A percentile compares a stretch with the other conserved stretches of the same genome.
These are phyloP conservation scores for Dissophora globulifera DNA, from an alignment of 192 early-diverging fungal genomes.

Conservation along the genomic window DNA sequence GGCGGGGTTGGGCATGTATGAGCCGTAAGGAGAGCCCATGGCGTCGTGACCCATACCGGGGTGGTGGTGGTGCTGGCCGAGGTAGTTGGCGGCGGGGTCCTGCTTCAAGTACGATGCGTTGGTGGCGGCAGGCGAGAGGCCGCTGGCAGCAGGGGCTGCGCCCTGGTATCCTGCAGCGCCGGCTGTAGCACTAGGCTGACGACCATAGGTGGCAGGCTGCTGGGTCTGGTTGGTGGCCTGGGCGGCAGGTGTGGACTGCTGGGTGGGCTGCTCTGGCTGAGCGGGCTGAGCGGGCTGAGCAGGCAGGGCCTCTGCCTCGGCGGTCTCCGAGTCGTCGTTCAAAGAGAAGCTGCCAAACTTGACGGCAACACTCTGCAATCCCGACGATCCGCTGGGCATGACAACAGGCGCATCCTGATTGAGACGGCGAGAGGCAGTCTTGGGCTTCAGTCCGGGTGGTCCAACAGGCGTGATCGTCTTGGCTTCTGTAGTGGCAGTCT, in stretches of 20 bases:
- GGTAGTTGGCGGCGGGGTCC: conserved; percentile 57
- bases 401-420: conserved; percentile 92
- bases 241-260: conserved; percentile 3
- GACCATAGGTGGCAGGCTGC: conserved; percentile 26
- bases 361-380: conserved; percentile 74
- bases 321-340: conserved; percentile 60
- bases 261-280: conserved; percentile 18
- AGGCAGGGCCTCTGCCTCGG: conserved; percentile 18
- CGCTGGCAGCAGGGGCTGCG: conserved; percentile 25
- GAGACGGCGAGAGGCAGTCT: conserved; percentile 69
- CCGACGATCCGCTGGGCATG: conserved; percentile 79
- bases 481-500: conserved; percentile 10
- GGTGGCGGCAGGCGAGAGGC: conserved; percentile 44
- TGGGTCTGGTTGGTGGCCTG: conserved; percentile 5
- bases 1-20: conserved; percentile 59
- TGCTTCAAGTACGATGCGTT: conserved; percentile 49
- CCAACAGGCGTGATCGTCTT: conserved; percentile 39
- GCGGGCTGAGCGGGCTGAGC: conserved; percentile 14
- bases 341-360: conserved; percentile 86
- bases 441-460: conserved; percentile 58
- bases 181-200: conserved; percentile 26
- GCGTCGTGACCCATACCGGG: conserved; percentile 58
- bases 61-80: conserved; percentile 63
- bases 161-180: conserved; percentile 41
- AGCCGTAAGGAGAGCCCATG: conserved; percentile 61